Evolutionary conservation across 2,329 filamentous ascomycete genomes (phyloP).

Genomic region (Dactylellina parvicollis): DNA sequence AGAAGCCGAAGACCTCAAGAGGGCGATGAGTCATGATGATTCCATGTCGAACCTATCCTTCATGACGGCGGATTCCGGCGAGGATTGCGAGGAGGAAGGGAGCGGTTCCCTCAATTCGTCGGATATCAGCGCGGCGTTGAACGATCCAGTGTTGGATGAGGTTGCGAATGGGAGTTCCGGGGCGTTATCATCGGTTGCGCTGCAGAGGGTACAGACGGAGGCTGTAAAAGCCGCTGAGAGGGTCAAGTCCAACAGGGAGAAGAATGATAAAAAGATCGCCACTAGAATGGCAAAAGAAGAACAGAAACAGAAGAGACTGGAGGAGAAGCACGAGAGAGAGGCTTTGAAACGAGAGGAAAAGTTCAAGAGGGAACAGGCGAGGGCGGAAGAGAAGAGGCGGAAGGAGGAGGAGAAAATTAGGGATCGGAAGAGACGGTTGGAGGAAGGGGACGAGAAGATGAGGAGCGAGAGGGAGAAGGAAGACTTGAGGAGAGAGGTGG

Average conservation of each 20-base stretch:
- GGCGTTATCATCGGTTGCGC: slow-evolving; percentile 56
- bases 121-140: slow-evolving; percentile 49
- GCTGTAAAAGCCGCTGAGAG: slow-evolving; percentile 8
- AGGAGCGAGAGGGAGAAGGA: slow-evolving; percentile 60
- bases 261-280: slow-evolving; percentile 47
- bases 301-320: slow-evolving; percentile 72
- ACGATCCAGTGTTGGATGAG: slow-evolving; percentile 56
- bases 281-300: slow-evolving; percentile 65
- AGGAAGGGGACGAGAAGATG: slow-evolving; percentile 65
- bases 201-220: slow-evolving; percentile 58
- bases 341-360: slow-evolving; percentile 74
- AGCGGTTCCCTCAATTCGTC: slow-evolving; percentile 32
- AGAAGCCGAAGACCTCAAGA: slow-evolving; percentile 34
- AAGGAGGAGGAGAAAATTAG: slow-evolving; percentile 72
- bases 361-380: slow-evolving; percentile 71
- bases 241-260: slow-evolving; percentile 37
- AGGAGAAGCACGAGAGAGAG: slow-evolving; percentile 72
- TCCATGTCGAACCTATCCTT: slow-evolving; percentile 48
- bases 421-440: slow-evolving; percentile 65
- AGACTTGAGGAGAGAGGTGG: slow-evolving; percentile 67
- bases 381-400: slow-evolving; percentile 72
- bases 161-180: slow-evolving; percentile 56
- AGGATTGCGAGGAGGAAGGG: slow-evolving; percentile 58
- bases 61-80: slow-evolving; percentile 57
- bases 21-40: slow-evolving; percentile 42